A percentile compares a stretch with the other conserved stretches of the same genome.
Conservation (phyloP, 768 basidiomycete species). For the Saitozyma sp. region DNA sequence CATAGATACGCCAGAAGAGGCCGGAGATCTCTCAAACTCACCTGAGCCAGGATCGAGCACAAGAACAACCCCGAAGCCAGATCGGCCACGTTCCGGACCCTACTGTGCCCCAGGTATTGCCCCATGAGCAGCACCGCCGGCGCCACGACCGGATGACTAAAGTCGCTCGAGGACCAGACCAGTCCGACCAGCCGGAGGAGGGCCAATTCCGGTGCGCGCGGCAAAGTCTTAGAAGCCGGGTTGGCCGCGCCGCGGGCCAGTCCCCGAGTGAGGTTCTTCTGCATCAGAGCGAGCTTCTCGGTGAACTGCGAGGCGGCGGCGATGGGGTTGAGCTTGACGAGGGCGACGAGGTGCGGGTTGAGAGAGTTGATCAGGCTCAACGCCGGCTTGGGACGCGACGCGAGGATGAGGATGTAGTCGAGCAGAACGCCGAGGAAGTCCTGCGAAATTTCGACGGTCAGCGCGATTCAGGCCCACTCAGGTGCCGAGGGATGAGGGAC, state of each 20-base stretch:
- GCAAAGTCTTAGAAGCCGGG: constrained; percentile 76
- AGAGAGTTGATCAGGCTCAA: constrained; percentile 66
- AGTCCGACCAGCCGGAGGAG: constrained; percentile 76
- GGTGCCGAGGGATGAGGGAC: background rate
- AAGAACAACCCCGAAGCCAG: constrained; percentile 84
- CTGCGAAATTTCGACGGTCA: constrained; percentile 54
- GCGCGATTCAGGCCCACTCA: background rate
- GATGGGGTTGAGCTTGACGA: constrained; percentile 78
- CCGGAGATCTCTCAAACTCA: constrained; percentile 20
- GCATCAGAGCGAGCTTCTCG: constrained; percentile 81
- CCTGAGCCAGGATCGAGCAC: constrained; percentile 67
- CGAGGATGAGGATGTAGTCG: constrained; percentile 79
- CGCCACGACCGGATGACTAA: constrained; percentile 83
- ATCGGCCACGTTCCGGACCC: constrained; percentile 73
- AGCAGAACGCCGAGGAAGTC: constrained; percentile 73
- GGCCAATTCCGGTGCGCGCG: constrained; percentile 75
- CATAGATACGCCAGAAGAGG: background rate
- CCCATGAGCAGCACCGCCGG: constrained; percentile 85
- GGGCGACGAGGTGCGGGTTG: constrained; percentile 72
- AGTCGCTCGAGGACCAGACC: constrained; percentile 91
- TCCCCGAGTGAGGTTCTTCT: constrained; percentile 86
- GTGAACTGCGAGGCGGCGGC: constrained; percentile 75
- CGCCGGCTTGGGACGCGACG: constrained; percentile 64
- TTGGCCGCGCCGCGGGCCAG: constrained; percentile 68
- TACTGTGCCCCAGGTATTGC: constrained; percentile 80